A percentile compares a stretch with the other conserved stretches of the same genome.
Conservation (phyloP, 2,329 filamentous ascomycete species). For the Fusarium incarnatum region DNA sequence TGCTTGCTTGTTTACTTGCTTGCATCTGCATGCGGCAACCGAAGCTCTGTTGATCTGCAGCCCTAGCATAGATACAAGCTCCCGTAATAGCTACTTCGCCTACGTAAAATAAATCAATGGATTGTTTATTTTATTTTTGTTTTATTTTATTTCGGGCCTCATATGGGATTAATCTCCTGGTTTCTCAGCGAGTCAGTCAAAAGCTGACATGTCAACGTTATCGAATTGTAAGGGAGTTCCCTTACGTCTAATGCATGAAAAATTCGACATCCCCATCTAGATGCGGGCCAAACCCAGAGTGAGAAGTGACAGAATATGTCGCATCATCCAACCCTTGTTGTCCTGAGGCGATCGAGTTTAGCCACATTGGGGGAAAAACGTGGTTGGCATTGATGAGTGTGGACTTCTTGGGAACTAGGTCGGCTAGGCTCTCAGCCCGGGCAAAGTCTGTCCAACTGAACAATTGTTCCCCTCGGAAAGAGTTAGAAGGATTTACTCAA, state of each 20-base stretch:
- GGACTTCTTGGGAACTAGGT: too few species aligned
- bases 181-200: not conserved
- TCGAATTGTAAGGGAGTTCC: conserved; percentile 2
- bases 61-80: not conserved
- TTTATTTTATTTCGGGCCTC: not conserved
- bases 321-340: not conserved
- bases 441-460: not conserved
- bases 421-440: not conserved
- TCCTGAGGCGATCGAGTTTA: not conserved
- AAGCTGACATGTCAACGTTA: conserved; percentile 7
- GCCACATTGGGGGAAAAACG: conserved; percentile 1
- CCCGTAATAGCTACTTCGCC: not conserved
- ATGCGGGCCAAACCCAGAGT: not conserved
- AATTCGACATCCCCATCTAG: conserved; percentile 1
- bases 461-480: not conserved
- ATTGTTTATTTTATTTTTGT: not conserved
- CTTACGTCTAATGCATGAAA: conserved; percentile 24
- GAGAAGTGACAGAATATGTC: conserved; percentile 3
- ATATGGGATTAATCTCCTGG: not conserved
- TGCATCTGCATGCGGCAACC: conserved; percentile 14
- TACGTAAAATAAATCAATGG: not conserved
- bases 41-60: conserved; percentile 9
- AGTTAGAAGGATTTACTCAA: not conserved
- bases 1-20: conserved; percentile 15
- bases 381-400: conserved; percentile 1